Evolutionary conservation across 805 yeast genomes (phyloP), one percentile per base, ranked within the genome.

Genomic region (Yamadazyma nakazawae): DNA sequence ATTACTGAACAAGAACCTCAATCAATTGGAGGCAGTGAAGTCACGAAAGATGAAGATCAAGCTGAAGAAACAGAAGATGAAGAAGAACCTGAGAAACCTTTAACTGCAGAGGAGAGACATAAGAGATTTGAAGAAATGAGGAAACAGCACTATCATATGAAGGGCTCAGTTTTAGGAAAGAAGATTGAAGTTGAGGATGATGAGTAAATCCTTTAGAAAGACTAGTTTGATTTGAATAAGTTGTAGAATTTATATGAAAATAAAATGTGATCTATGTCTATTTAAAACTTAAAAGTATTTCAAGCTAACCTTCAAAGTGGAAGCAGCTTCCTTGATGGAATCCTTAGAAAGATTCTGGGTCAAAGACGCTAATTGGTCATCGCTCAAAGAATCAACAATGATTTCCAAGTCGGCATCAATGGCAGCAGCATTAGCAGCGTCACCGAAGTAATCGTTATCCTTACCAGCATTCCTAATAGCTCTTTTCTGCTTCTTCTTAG

Each of bases 401-500:
- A 82, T 73, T 54, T 84, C 95, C 55, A 89, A 68, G 65, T 94
- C 98, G 50, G 81, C 81, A 54, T 87, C 95, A 56, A 86, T 84
- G 49, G 72, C 69, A 49, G 80, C 75, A 41, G 92, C 78, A 51
- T 80, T 80, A 51, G 70, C 80, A 49, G 83, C 85, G 59, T 84
- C 89, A 57, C 94, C 94, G 57, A 89, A 90, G 80, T 88, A 89
- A 48, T 77, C 86, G 57, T 76, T 81, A 37, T 88, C 97, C 77
- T 91, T 89, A 55, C 82, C 88, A 49, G 90, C 76, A 58, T 72
- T 70, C 80, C 98, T 88, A 55, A 94, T 70, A 36, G 83, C 69
- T 77, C 96, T 85, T 84, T 88, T 88, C 75, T 88, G 87, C 87
- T 94, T 94, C 96, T 94, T 94, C 79, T 89, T 91, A 45, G 97